Percentiles rank a stretch among this genome's conserved stretches.
These are phyloP conservation scores for Corynascus novoguineensis DNA, from an alignment of 495 filamentous ascomycete species.

Conservation along the genomic window DNA sequence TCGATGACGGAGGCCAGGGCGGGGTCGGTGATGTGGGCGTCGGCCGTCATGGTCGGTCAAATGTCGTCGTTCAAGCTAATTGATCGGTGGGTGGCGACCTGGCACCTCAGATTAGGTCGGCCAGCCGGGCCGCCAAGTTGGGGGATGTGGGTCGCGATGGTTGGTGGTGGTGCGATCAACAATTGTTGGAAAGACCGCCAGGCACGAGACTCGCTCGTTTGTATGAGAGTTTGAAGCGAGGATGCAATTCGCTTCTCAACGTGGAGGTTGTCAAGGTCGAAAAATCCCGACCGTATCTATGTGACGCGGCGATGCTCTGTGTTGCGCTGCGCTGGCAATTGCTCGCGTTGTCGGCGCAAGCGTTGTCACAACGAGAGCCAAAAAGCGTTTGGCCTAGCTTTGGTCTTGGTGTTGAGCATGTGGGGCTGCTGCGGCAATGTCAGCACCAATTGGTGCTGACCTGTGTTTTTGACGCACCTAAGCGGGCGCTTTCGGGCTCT, in stretches of 20 bases:
- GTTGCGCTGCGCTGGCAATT: neutral
- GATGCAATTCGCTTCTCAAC: no score
- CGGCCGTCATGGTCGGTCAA: constrained; percentile 39
- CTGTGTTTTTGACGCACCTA: neutral
- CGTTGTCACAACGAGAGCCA: neutral
- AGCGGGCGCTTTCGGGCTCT: constrained; percentile 7
- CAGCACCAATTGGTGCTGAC: constrained; percentile 10
- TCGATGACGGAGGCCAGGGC: constrained; percentile 65
- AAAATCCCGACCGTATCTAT: no score
- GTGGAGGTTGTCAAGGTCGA: neutral
- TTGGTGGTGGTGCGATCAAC: constrained; percentile 7
- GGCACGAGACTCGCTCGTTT: no score
- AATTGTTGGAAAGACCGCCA: neutral
- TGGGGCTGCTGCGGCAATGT: constrained; percentile 8
- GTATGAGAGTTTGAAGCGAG: no score
- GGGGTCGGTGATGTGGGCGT: constrained; percentile 64
- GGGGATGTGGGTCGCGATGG: constrained; percentile 9
- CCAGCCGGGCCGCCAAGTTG: neutral
- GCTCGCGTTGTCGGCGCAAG: neutral
- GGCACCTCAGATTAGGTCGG: neutral
- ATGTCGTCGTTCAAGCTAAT: neutral
- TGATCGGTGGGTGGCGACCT: neutral
- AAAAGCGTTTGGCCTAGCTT: neutral
- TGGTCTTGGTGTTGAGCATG: neutral
- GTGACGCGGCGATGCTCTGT: no score